Evolutionary conservation across 768 basidiomycete genomes (phyloP).

Genomic region (Boletus bicolor): DNA sequence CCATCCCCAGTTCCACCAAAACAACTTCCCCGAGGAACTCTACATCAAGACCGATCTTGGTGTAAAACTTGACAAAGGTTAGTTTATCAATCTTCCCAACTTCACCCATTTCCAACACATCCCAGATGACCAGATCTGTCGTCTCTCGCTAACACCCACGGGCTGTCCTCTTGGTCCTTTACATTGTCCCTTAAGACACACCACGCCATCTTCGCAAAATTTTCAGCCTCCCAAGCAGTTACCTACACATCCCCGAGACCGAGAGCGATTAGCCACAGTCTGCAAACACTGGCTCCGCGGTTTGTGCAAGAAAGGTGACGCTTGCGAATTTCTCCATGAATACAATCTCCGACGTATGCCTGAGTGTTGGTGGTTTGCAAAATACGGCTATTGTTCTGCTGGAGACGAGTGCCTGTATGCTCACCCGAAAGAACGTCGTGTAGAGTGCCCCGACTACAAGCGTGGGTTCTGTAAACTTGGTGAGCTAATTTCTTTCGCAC

Average conservation of each 20-base stretch:
- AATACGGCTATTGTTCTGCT: constrained; percentile 95
- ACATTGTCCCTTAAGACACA: constrained; percentile 90
- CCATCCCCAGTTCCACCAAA: constrained; percentile 91
- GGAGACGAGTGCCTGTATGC: constrained; percentile 98
- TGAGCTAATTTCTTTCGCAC: constrained; percentile 35
- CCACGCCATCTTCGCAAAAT: constrained; percentile 80
- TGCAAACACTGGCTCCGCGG: constrained; percentile 99
- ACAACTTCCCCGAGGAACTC: constrained; percentile 77
- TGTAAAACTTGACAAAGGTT: constrained; percentile 90
- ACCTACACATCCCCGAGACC: constrained; percentile 78
- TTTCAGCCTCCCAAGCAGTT: constrained; percentile 84
- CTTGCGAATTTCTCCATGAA: constrained; percentile 98
- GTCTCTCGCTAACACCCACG: constrained; percentile 71
- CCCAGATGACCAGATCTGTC: constrained; percentile 92
- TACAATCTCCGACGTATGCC: constrained; percentile 98
- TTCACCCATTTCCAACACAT: constrained; percentile 1
- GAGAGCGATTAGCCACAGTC: constrained; percentile 84
- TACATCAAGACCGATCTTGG: constrained; percentile 81
- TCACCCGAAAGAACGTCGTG: constrained; percentile 85
- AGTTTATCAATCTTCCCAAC: not conserved
- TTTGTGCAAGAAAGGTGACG: constrained; percentile 96
- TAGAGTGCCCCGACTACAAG: constrained; percentile 94
- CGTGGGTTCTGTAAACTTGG: constrained; percentile 95
- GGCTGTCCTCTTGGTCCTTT: constrained; percentile 91
- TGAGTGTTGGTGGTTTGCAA: constrained; percentile 98